Base-by-base conservation (phyloP, 768 basidiomycete genomes). In the Lactarius pseudohatsudake region DNA sequence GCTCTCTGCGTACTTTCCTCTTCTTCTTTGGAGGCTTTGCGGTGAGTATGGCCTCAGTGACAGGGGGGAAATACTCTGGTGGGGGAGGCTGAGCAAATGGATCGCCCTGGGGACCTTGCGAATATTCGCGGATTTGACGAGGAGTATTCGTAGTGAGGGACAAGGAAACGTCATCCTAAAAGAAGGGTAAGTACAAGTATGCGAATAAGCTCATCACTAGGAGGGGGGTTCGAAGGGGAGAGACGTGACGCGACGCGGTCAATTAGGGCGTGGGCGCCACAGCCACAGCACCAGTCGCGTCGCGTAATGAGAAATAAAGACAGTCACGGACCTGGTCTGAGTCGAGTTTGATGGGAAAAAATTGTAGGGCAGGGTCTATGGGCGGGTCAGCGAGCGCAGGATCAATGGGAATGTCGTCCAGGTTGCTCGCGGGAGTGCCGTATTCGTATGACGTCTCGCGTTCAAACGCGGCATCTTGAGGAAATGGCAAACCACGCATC, bases 21-120 rank as follows among this genome's bases (percentile, higher is more conserved):
- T 77, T 82, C 68, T 78, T 81, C 75, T 77, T 86, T 78, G 65
- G 75, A 30, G 74, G 82, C 77, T 79, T 87, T 4, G 74, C 59
- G 11, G 71, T 70, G 26, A 74, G 68, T 56, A 78, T 77, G 28
- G 76, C 77, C 62, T 78, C 78, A 64, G 81, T 79, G 59, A 81
- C 76, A 62, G 80, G 77, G 34, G 78, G 78, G 64, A 85, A 77
- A 79, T 80, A 88, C 63, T 84, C 76, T 64, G 79, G 79, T 47
- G 79, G 78, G 63, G 82, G 82, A 69, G 84, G 86, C 55, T 87
- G 90, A 62, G 90, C 88, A 74, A 92, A 92, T 45, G 91, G 90
- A 77, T 92, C 91, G 67, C 91, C 91, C 72, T 90, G 88, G 18
- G 91, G 91, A 28, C 85, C 89, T 75, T 89, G 84, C 43, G 86